A percentile compares a stretch with the other conserved stretches of the same genome.
Evolutionary conservation across 2,329 filamentous ascomycete genomes (phyloP).

Genomic region (Colletotrichum destructivum): DNA sequence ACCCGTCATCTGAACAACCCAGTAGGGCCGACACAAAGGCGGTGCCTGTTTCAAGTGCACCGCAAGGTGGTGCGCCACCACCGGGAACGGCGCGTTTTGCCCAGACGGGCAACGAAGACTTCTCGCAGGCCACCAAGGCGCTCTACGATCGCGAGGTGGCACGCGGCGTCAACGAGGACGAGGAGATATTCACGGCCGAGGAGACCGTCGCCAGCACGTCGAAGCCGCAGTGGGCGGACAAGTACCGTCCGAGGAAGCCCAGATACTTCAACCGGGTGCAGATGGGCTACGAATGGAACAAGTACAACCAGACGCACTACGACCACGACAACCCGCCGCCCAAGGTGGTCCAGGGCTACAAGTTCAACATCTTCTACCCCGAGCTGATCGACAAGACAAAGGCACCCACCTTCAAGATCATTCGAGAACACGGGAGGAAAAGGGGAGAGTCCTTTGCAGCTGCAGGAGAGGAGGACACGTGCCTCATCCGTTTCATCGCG

Average conservation of each 20-base stretch:
- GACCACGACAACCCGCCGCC: conserved; percentile 98
- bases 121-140: conserved; percentile 88
- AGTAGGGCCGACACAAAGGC: conserved; percentile 48
- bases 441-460: conserved; percentile 93
- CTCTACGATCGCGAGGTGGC: conserved; percentile 95
- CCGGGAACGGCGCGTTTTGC: conserved; percentile 79
- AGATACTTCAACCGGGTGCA: conserved; percentile 98
- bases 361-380: conserved; percentile 99
- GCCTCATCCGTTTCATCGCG: conserved; percentile 94
- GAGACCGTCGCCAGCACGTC: conserved; percentile 78
- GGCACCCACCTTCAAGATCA: conserved; percentile 95
- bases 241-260: conserved; percentile 91
- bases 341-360: conserved; percentile 98
- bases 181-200: conserved; percentile 95
- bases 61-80: conserved; percentile 56
- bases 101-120: conserved; percentile 79
- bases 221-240: conserved; percentile 84
- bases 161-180: conserved; percentile 90
- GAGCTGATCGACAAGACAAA: conserved; percentile 96
- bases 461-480: conserved; percentile 96
- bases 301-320: conserved; percentile 99
- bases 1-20: conserved; percentile 37
- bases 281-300: conserved; percentile 99
- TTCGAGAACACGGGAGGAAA: conserved; percentile 90
- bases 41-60: conserved; percentile 25